Evolutionary conservation across 2,329 filamentous ascomycete genomes (phyloP).

Genomic region (Clonostachys chloroleuca): DNA sequence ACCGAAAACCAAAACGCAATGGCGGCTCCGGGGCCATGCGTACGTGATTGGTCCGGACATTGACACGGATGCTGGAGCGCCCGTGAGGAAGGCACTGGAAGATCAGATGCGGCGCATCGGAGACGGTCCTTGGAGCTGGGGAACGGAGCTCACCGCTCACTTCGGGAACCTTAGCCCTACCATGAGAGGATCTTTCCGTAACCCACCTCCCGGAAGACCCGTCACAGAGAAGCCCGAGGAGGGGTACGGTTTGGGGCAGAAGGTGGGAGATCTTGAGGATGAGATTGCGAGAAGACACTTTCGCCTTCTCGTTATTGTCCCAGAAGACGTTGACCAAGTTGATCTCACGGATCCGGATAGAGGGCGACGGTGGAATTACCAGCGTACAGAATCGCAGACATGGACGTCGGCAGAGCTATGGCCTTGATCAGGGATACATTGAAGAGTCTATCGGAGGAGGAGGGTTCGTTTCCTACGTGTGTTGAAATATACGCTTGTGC

Average conservation of each 20-base stretch:
- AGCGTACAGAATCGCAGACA: constrained; percentile 40
- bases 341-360: constrained; percentile 66
- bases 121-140: constrained; percentile 63
- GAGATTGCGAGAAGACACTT: constrained; percentile 69
- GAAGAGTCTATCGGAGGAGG: too few relatives aligned
- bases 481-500: too few relatives aligned
- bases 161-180: constrained; percentile 84
- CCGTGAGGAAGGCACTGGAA: constrained; percentile 56
- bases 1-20: constrained; percentile 67
- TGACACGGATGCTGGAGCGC: constrained; percentile 32
- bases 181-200: constrained; percentile 74
- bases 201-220: constrained; percentile 63
- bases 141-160: constrained; percentile 73
- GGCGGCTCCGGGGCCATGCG: constrained; percentile 74
- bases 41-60: constrained; percentile 72
- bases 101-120: constrained; percentile 51
- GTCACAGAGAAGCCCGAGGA: constrained; percentile 40
- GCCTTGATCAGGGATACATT: constrained; percentile 36
- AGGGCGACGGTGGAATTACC: constrained; percentile 64
- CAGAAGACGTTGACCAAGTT: constrained; percentile 70
- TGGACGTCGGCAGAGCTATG: constrained; percentile 72
- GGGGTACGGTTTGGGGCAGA: constrained; percentile 49
- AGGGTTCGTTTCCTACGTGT: too few relatives aligned
- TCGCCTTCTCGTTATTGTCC: constrained; percentile 76
- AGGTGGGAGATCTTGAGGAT: constrained; percentile 69